Conservation (phyloP, 2,329 filamentous ascomycete genomes). For the Beauveria scarabaeidicola region DNA sequence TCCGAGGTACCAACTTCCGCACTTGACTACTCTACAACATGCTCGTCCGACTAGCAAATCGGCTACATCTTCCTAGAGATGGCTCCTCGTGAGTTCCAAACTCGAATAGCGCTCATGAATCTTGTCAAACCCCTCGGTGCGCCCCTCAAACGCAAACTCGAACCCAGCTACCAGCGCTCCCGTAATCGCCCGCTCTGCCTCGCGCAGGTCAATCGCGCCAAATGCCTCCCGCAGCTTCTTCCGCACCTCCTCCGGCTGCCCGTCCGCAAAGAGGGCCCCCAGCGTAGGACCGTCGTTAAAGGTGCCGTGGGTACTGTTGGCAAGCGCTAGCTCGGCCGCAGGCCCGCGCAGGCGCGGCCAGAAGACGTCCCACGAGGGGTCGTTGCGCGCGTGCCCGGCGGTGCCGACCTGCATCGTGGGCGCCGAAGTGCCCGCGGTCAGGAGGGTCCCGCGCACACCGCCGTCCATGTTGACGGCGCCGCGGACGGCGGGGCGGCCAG, state of each 20-base stretch:
- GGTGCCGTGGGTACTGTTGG: slow-evolving; percentile 15
- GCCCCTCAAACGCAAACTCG: background rate
- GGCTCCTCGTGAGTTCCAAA: background rate
- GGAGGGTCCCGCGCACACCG: slow-evolving; percentile 16
- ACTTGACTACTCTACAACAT: background rate
- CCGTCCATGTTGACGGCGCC: slow-evolving; percentile 32
- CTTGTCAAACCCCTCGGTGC: background rate
- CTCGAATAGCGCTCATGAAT: background rate
- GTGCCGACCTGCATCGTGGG: slow-evolving; percentile 17
- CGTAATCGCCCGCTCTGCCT: background rate
- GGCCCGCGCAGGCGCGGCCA: slow-evolving; percentile 14
- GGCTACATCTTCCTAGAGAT: background rate
- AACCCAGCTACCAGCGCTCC: slow-evolving; percentile 1
- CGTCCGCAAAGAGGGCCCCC: background rate
- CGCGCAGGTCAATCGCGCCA: background rate
- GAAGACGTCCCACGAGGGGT: slow-evolving; percentile 15
- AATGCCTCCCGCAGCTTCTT: background rate
- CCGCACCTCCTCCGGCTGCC: background rate
- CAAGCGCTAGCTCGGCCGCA: slow-evolving; percentile 14
- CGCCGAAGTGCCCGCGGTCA: slow-evolving; percentile 14
- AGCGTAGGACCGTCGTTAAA: slow-evolving; percentile 16
- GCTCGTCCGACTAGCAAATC: no score
- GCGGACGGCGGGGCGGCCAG: slow-evolving; percentile 14
- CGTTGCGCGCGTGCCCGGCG: slow-evolving; percentile 12
- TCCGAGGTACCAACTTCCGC: background rate